A percentile compares a stretch with the other conserved stretches of the same genome.
phyloP scores from a whole-genome alignment of 2,329 filamentous ascomycete species.

The Colletotrichum salicis region DNA sequence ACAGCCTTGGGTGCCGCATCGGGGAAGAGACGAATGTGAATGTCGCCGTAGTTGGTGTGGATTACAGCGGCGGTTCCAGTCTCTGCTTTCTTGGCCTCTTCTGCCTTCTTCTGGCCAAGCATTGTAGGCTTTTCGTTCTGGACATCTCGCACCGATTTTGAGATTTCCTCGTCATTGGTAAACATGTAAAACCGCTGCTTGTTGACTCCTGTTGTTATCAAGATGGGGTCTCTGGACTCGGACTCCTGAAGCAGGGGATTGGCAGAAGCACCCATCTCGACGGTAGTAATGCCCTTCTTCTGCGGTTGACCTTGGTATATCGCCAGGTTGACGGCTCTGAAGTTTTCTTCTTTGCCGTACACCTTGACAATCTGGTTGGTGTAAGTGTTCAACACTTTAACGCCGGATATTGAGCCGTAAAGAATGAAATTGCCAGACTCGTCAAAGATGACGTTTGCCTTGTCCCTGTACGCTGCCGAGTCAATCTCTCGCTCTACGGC shows the following conservation, averaged over 20 bases:
- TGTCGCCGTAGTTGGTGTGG: constrained; percentile 94
- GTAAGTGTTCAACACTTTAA: constrained; percentile 95
- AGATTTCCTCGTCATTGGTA: constrained; percentile 86
- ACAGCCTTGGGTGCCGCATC: constrained; percentile 93
- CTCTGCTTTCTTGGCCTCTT: constrained; percentile 71
- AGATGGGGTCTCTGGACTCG: constrained; percentile 88
- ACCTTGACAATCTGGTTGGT: constrained; percentile 93
- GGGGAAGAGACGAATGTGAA: constrained; percentile 91
- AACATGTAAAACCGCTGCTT: constrained; percentile 99
- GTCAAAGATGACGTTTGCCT: constrained; percentile 91
- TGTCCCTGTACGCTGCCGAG: constrained; percentile 71
- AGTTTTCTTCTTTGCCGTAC: constrained; percentile 89
- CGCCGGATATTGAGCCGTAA: constrained; percentile 90
- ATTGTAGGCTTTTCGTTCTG: constrained; percentile 92
- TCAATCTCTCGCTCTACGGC: constrained; percentile 90
- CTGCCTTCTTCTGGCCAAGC: constrained; percentile 66
- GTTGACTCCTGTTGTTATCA: constrained; percentile 83
- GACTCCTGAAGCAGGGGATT: constrained; percentile 95
- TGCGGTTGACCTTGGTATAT: constrained; percentile 96
- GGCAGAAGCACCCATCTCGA: constrained; percentile 95
- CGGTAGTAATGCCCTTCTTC: constrained; percentile 91
- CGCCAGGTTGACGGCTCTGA: constrained; percentile 83
- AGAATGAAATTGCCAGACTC: constrained; percentile 95
- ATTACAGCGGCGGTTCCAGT: constrained; percentile 83
- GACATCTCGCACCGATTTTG: constrained; percentile 86